Base-by-base conservation (phyloP, 2,329 filamentous ascomycete genomes). In the Lasiodiplodia citricola region DNA sequence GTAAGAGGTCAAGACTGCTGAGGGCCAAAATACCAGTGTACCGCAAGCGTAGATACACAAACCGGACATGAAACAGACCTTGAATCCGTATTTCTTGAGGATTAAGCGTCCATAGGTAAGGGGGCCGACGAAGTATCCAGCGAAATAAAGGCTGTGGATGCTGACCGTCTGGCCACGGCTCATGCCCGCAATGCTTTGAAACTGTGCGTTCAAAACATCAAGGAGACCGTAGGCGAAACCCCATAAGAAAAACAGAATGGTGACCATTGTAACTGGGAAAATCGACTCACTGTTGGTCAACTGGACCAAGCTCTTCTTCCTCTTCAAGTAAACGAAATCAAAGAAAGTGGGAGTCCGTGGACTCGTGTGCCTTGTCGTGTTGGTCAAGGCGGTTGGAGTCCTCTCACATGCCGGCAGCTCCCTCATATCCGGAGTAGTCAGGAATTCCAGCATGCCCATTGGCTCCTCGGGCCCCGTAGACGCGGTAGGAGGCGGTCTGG, bases 141-240 rank as follows among this genome's bases (percentile, higher is more conserved):
- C 87, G 75, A 91, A 94, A 75, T 94, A 94, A 5, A 89, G 86
- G 69, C 87, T 88, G 25, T 90, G 91, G 50, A 93, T 84, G 1
- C 89, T 90, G 3, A 93, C 81, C 0, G 87, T 90, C 77, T 93
- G 85, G 7, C 87, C 85, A 0, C 83, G 78, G 0, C 83, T 86
- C 84, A 91, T 90, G 25, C 86, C 74, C 16, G 90, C 86, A 6
- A 93, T 86, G 14, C 80, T 75, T 44, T 90, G 88, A 65, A 93
- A 90, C 28, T 88, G 88, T 23, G 85, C 86, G 76, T 97, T 97
- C 35, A 97, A 86, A 0, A 90, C 91, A 74, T 96, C 93, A 6
- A 97, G 83, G 2, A 97, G 85, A 0, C 94, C 94, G 73, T 97
- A 97, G 0, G 93, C 94, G 69, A 97, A 91, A 0, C 94, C 94